Percentiles rank a stretch among this genome's conserved stretches.
Evolutionary conservation across 2,329 filamentous ascomycete genomes (phyloP).

Genomic region (Clonostachys solani): DNA sequence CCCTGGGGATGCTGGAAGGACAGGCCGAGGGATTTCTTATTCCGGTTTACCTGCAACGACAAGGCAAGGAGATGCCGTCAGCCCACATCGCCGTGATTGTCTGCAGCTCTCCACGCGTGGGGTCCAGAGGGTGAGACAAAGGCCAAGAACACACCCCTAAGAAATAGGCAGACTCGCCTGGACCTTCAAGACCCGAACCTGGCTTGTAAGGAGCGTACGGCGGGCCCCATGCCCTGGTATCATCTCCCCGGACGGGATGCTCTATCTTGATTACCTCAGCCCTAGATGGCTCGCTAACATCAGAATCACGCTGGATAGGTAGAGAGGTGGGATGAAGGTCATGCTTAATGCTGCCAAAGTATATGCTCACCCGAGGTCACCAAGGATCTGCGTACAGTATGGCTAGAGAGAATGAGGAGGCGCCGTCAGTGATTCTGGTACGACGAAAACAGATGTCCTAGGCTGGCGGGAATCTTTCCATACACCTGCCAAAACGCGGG

Average conservation of each 20-base stretch:
- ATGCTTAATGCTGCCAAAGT: too few relatives aligned
- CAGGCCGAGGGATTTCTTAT: conserved; percentile 90
- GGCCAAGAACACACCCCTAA: conserved; percentile 58
- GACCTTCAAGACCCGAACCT: conserved; percentile 55
- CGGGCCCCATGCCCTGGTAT: conserved; percentile 94
- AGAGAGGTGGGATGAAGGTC: too few relatives aligned
- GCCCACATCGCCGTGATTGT: neutral
- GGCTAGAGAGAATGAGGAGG: conserved; percentile 50
- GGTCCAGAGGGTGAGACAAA: neutral
- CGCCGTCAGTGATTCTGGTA: too few relatives aligned
- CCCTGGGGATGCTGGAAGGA: conserved; percentile 86
- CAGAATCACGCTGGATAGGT: too few relatives aligned
- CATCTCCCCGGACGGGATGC: conserved; percentile 85
- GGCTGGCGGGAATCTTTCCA: conserved; percentile 25
- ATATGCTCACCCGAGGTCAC: conserved; percentile 78
- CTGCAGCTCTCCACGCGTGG: neutral
- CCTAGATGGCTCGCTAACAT: conserved; percentile 33
- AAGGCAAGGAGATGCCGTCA: neutral
- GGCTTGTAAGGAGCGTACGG: conserved; percentile 79
- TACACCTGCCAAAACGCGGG: conserved; percentile 89
- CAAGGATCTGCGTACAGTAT: conserved; percentile 95
- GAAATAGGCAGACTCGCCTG: conserved; percentile 94
- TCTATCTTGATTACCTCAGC: conserved; percentile 98
- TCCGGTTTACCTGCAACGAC: conserved; percentile 75
- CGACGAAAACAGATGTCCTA: neutral